A percentile compares a stretch with the other conserved stretches of the same genome.
These are phyloP conservation scores for Aphanomyces stellatus DNA, from an alignment of 352 stramenopile species.

Conservation along the genomic window DNA sequence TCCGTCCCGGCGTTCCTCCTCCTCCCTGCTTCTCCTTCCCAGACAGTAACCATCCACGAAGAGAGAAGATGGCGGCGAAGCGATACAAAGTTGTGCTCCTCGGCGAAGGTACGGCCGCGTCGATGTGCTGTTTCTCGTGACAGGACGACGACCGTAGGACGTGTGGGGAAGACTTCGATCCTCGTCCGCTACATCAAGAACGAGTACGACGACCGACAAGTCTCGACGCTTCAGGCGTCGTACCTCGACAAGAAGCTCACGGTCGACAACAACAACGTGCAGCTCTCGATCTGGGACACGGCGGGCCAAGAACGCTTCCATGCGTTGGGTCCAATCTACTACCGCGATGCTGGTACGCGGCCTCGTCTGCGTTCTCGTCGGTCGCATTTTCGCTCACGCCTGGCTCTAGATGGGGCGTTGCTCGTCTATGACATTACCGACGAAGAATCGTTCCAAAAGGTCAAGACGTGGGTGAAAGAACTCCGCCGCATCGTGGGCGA, in stretches of 20 bases:
- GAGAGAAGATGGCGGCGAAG: constrained; percentile 19
- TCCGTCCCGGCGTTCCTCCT: not conserved
- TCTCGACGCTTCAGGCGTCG: constrained; percentile 89
- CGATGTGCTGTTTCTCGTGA: not conserved
- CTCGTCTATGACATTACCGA: constrained; percentile 92
- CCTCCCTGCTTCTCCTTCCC: constrained; percentile 1
- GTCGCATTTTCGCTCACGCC: too few species aligned
- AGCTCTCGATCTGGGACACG: constrained; percentile 83
- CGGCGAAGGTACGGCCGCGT: constrained; percentile 49
- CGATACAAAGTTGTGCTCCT: constrained; percentile 66
- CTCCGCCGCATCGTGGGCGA: constrained; percentile 85
- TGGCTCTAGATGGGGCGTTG: constrained; percentile 62
- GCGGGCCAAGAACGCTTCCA: constrained; percentile 85
- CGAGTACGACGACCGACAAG: constrained; percentile 88
- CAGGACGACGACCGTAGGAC: constrained; percentile 36
- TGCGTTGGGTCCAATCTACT: constrained; percentile 84
- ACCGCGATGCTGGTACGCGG: constrained; percentile 58
- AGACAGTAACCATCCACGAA: not conserved
- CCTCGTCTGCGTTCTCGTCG: too few species aligned
- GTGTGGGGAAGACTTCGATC: constrained; percentile 94
- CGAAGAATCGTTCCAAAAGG: constrained; percentile 86
- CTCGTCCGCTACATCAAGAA: constrained; percentile 90
- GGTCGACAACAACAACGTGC: constrained; percentile 70
- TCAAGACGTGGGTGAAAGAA: constrained; percentile 90
- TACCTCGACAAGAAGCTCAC: constrained; percentile 89